Conservation (phyloP, 2,329 filamentous ascomycete species). For the Pyricularia grisea region DNA sequence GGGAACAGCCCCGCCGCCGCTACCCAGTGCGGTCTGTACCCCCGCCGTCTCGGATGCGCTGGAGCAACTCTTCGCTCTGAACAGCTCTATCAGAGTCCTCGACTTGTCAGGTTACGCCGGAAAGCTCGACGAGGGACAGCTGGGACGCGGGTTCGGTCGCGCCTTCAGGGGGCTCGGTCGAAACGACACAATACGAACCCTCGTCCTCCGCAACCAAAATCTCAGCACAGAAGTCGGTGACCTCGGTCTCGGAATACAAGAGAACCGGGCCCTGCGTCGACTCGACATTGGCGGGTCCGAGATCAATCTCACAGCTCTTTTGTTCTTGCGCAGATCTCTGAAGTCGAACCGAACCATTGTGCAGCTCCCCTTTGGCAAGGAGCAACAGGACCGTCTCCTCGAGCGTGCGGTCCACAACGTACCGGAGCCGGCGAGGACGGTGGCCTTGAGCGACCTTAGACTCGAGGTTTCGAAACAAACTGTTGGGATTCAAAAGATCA, state of each 20-base stretch:
- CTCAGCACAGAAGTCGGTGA: slow-evolving; percentile 41
- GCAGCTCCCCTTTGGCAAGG: slow-evolving; percentile 25
- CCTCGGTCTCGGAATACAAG: slow-evolving; percentile 39
- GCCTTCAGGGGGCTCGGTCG: slow-evolving; percentile 25
- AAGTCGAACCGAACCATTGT: slow-evolving; percentile 31
- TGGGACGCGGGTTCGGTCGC: slow-evolving; percentile 42
- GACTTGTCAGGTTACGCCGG: slow-evolving; percentile 48
- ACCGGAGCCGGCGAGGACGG: slow-evolving; percentile 7
- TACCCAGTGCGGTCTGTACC: slow-evolving; percentile 21
- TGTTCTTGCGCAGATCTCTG: slow-evolving; percentile 34
- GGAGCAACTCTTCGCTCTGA: slow-evolving; percentile 40
- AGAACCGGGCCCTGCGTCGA: slow-evolving; percentile 38
- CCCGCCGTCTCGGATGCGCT: slow-evolving; percentile 37
- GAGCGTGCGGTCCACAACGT: slow-evolving; percentile 13
- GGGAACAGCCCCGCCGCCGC: slow-evolving; percentile 37
- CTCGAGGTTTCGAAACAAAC: not conserved
- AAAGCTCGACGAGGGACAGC: slow-evolving; percentile 47
- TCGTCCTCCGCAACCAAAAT: slow-evolving; percentile 47
- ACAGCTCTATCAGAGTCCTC: slow-evolving; percentile 40
- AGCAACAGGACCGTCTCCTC: slow-evolving; percentile 18
- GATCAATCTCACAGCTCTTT: slow-evolving; percentile 41
- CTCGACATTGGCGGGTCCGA: slow-evolving; percentile 46
- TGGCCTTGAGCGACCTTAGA: slow-evolving; percentile 8
- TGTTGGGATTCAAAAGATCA: not conserved
- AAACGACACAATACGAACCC: slow-evolving; percentile 29